phyloP scores from a whole-genome alignment of 441 rosid species.

The Omphalea diandra region DNA sequence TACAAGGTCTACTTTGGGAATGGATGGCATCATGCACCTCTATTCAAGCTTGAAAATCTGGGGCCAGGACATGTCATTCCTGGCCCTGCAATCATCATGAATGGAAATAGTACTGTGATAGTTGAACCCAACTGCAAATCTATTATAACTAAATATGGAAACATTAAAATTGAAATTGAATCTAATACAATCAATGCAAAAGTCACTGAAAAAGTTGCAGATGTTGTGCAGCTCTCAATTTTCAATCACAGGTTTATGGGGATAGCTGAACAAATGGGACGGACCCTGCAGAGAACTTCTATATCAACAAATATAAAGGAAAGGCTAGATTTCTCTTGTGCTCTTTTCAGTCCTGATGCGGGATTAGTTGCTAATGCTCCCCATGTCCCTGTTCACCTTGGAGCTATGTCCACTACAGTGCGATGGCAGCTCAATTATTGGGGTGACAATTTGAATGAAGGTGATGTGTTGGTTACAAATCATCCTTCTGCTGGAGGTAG shows the following conservation, averaged over 20 bases:
- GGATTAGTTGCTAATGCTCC: slow-evolving; percentile 98
- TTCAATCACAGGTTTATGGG: slow-evolving; percentile 98
- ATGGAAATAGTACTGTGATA: slow-evolving; percentile 90
- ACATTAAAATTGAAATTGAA: slow-evolving; percentile 72
- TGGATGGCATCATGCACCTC: slow-evolving; percentile 72
- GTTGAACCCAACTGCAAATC: slow-evolving; percentile 89
- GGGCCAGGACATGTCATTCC: slow-evolving; percentile 60
- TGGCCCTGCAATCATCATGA: slow-evolving; percentile 94
- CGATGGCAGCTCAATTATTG: slow-evolving; percentile 85
- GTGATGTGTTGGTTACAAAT: slow-evolving; percentile 92
- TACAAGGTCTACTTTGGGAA: slow-evolving; percentile 68
- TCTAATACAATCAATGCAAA: slow-evolving; percentile 37
- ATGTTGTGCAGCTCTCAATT: slow-evolving; percentile 95
- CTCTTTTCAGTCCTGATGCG: slow-evolving; percentile 90
- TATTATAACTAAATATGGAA: slow-evolving; percentile 75
- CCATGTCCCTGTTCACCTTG: slow-evolving; percentile 94
- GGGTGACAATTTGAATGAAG: slow-evolving; percentile 69
- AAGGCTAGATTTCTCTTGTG: slow-evolving; percentile 93
- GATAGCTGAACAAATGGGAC: slow-evolving; percentile 97
- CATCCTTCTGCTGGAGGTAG: slow-evolving; percentile 96
- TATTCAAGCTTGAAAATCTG: slow-evolving; percentile 74
- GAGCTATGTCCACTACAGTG: slow-evolving; percentile 96
- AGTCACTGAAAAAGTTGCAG: slow-evolving; percentile 70
- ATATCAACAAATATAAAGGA: slow-evolving; percentile 95
- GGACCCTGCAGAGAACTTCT: slow-evolving; percentile 91